Evolutionary conservation across 1,284 basidiomycete genomes (phyloP).

Genomic region (Volvariella surrecta): DNA sequence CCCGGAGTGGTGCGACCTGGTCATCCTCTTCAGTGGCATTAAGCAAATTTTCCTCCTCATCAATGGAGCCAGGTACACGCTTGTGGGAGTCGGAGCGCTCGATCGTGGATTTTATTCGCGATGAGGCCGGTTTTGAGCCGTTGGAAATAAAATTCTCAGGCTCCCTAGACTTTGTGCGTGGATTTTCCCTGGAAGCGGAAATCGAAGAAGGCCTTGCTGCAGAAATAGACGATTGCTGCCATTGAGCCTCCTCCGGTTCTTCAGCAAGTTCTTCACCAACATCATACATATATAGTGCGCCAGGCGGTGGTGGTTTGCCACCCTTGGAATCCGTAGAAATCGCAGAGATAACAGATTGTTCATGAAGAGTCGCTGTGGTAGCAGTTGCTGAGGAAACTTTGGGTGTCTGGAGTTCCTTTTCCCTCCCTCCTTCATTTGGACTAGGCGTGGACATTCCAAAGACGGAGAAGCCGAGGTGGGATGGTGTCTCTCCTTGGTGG

Average conservation of each 20-base stretch:
- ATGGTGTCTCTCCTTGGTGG: constrained; percentile 5
- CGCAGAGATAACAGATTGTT: constrained; percentile 13
- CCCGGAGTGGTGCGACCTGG: constrained; percentile 41
- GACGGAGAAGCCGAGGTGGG: constrained; percentile 17
- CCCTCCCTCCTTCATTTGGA: no score
- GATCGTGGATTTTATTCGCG: no score
- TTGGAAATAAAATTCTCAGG: no score
- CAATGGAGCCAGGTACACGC: constrained; percentile 48
- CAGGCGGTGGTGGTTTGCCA: constrained; percentile 22
- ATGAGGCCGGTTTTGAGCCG: no score
- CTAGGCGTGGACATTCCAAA: constrained; percentile 11
- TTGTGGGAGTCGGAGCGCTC: constrained; percentile 14
- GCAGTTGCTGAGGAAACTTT: constrained; percentile 5
- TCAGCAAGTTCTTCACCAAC: constrained; percentile 19
- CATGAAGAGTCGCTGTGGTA: constrained; percentile 12
- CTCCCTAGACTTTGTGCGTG: constrained; percentile 7
- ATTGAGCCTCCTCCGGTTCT: constrained; percentile 16
- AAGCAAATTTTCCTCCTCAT: constrained; percentile 35
- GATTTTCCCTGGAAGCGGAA: constrained; percentile 1
- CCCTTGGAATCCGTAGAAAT: constrained; percentile 8
- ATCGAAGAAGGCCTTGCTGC: constrained; percentile 1
- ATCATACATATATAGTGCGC: constrained; percentile 24
- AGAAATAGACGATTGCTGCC: background rate
- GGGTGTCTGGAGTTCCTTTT: no score
- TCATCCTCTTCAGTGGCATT: constrained; percentile 31